Evolutionary conservation across 176 grass and related monocot species (phyloP), one percentile per base, ranked within the genome.

Genomic region (Dendrocalamus sinicus): DNA sequence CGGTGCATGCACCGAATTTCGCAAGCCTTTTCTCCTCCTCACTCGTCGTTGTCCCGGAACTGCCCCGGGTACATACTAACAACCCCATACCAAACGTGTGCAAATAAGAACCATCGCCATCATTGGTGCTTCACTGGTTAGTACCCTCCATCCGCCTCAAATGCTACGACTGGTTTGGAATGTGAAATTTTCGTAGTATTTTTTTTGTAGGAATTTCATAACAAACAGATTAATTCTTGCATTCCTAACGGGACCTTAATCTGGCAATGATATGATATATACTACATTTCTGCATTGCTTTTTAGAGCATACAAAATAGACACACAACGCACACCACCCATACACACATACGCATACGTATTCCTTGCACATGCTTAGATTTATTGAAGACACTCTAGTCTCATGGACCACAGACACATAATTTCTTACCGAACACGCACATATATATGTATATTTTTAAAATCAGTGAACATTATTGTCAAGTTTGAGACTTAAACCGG

Each of bases 1-100:
- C 51, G 60, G 72, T 66, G 72, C 82, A 67, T 76, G 82, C 60
- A 83, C 32, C 22, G 16, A 60, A 30, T 43, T 3, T 23, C 6
- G 7, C 19, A 0, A 52, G 15, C 26, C 10, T 58, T 20, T 5
- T 19, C 67, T 69, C 78, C 37, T 57, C 50, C 78, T 11, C 26
- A 10, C 62, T 9, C 70, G 1, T 46, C 3, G 5, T 8, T 9
- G 50, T 55, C 50, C 15, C 40, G 51, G 39, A 28, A 30, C 48
- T 50, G 59, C 15, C 66, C 70, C 4, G 3, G 15, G 51, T 17
- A 53, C 16, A 6, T 53, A 19, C 51, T 53, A 19, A 20, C 22
- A 62, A 12, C 5, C 11, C 3, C n/a, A 5, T 63, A 28, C 60
- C 0, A 1, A 13, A 13, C 60, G 0, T 24, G 58, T 24, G 24